These are phyloP conservation scores for Chlamydomonas urium DNA, from an alignment of 139 green algal genomes.

Conservation along the genomic window DNA sequence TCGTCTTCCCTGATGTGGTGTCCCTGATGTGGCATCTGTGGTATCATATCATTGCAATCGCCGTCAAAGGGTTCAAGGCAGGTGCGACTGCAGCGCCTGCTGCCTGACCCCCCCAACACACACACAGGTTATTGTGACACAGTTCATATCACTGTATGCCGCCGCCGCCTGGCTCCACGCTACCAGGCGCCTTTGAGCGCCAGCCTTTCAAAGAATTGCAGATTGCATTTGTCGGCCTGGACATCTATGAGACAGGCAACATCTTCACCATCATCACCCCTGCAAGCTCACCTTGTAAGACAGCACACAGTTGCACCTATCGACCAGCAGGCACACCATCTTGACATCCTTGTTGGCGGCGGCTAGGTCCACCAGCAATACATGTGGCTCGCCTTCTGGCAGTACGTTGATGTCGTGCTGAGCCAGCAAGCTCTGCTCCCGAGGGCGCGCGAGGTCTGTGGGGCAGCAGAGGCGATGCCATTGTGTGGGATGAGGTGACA, in stretches of 20 bases:
- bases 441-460: not conserved
- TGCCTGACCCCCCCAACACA: not conserved
- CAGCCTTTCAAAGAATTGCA: too few relatives aligned
- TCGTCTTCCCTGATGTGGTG: too few relatives aligned
- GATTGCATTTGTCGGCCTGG: not conserved
- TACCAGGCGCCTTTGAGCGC: too few relatives aligned
- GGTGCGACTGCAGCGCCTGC: not conserved
- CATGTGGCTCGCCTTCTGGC: constrained; percentile 5
- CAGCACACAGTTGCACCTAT: constrained; percentile 5
- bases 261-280: not conserved
- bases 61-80: not conserved
- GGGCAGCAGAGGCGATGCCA: not conserved
- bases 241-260: not conserved
- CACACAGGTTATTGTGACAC: not conserved
- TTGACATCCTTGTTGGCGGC: constrained; percentile 1
- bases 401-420: constrained; percentile 11
- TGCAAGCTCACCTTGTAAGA: constrained; percentile 1
- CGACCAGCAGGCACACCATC: constrained; percentile 21
- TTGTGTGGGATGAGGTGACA: not conserved
- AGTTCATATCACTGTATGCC: too few relatives aligned
- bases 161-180: too few relatives aligned
- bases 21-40: not conserved
- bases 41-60: not conserved
- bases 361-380: constrained; percentile 17
- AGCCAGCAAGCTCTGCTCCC: not conserved